Evolutionary conservation across 495 filamentous ascomycete genomes (phyloP), one percentile per base, ranked within the genome.

Genomic region (Massariosphaeria phaeospora): DNA sequence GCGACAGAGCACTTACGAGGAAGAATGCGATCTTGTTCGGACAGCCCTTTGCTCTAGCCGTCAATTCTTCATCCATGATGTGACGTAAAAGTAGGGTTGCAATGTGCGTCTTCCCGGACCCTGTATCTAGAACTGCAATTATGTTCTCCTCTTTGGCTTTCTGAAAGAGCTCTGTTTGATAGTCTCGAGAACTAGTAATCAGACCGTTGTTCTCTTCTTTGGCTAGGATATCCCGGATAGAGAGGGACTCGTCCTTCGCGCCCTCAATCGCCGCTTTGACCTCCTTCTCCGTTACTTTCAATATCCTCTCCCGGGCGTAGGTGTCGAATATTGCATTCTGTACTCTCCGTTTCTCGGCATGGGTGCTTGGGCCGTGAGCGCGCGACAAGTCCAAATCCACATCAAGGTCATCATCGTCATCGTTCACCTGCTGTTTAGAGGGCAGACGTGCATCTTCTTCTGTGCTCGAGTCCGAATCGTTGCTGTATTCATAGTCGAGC

Each of bases 41-140:
- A 13, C 77, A 76, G 15, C 84, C 87, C 18, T 68, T 61, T 1
- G 70, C 76, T 29, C 94, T 79, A 57, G 82, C 72, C 48, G 87
- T 82, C 6, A 96, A 72, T 69, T 97, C 93, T 49, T 84, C 74
- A 23, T 90, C 79, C 15, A 97, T 73, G 18, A 83, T 80, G 59
- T 93, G 79, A 39, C 84, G 83, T 15, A 98, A 73, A 5, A 98
- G 79, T 25, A 97, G 74, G 13, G 89, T 91, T 0, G 94, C 93
- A 62, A 98, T 96, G 21, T 96, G 74, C 0, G 93, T 98, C 67
- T 98, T 98, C 13, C 93, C 93, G n/a, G 94, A 90, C 31, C 93
- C 91, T 30, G 93, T 96, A 66, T 95, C 90, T n/a, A 97, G 77
- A 11, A 98, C 94, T 1, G 91, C 93, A 63, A 98, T 95, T 12